phyloP scores from a whole-genome alignment of 495 filamentous ascomycete species.

The Xylaria nigripes region DNA sequence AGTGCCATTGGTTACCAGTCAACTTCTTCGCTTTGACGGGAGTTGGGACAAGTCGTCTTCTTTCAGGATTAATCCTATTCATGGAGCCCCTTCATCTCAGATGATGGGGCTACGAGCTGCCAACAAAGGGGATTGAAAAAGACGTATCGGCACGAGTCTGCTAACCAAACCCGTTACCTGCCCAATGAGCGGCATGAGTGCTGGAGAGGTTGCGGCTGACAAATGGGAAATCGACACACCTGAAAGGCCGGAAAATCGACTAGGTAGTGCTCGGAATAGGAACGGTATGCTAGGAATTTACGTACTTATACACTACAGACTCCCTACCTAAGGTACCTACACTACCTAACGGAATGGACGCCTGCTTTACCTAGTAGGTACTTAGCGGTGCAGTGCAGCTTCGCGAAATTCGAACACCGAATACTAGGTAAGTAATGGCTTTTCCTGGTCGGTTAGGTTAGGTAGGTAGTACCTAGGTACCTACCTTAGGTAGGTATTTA shows the following conservation, averaged over 20 bases:
- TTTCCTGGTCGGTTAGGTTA: no score
- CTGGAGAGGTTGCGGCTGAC: slow-evolving; percentile 18
- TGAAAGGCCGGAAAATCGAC: background rate
- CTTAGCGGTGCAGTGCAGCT: background rate
- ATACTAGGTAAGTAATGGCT: no score
- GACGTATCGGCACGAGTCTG: background rate
- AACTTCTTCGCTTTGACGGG: slow-evolving; percentile 9
- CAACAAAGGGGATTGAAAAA: background rate
- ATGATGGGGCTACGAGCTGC: slow-evolving; percentile 10
- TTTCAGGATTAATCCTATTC: background rate
- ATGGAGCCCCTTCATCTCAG: slow-evolving; percentile 15
- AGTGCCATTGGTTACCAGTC: slow-evolving; percentile 19
- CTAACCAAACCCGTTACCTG: background rate
- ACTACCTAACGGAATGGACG: no score
- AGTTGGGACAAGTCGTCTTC: slow-evolving; percentile 14
- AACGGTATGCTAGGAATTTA: no score
- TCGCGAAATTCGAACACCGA: background rate
- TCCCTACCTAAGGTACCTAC: no score
- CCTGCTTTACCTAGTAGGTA: no score
- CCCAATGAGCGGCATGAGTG: background rate
- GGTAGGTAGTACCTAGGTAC: background rate
- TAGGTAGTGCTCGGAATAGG: background rate
- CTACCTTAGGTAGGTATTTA: background rate
- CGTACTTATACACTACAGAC: no score
- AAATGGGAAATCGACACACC: slow-evolving; percentile 20